These are phyloP conservation scores for Clathrus columnatus DNA, from an alignment of 768 basidiomycete genomes.

Conservation along the genomic window DNA sequence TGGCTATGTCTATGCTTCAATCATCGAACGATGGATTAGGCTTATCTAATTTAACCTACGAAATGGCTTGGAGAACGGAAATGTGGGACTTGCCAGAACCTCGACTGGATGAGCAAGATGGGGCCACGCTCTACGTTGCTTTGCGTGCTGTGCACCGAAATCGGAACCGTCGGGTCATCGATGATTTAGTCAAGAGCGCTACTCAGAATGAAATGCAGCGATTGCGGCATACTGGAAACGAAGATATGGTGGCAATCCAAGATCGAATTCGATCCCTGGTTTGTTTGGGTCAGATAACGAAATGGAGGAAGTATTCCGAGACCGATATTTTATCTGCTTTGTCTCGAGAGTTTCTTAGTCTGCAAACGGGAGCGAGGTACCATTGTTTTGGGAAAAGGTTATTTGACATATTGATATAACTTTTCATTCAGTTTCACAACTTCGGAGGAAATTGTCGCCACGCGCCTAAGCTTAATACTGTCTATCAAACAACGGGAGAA, in stretches of 20 bases:
- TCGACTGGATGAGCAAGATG: constrained; percentile 33
- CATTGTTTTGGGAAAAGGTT: background rate
- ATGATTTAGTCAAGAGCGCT: constrained; percentile 39
- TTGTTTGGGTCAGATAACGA: constrained; percentile 68
- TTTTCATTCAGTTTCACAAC: constrained; percentile 50
- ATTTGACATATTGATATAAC: constrained; percentile 4
- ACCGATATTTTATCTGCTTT: constrained; percentile 26
- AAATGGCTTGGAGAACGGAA: constrained; percentile 89
- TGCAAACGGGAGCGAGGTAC: constrained; percentile 54
- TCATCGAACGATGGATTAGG: constrained; percentile 20
- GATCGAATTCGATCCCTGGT: constrained; percentile 63
- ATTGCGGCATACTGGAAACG: constrained; percentile 59
- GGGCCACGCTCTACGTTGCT: constrained; percentile 63
- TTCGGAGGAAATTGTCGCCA: constrained; percentile 72
- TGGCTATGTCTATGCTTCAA: constrained; percentile 68
- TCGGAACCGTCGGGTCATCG: constrained; percentile 43
- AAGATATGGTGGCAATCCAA: constrained; percentile 72
- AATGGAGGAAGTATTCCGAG: constrained; percentile 41
- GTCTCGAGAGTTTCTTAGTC: constrained; percentile 37
- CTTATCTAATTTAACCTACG: constrained; percentile 50
- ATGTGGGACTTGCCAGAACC: constrained; percentile 88
- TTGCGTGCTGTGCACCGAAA: constrained; percentile 79
- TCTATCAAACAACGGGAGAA: constrained; percentile 63
- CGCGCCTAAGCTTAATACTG: constrained; percentile 71
- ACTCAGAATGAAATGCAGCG: constrained; percentile 54